Percentiles rank a stretch among this genome's conserved stretches.
Conservation (phyloP, 495 filamentous ascomycete genomes). For the Lepidopterella palustris region DNA sequence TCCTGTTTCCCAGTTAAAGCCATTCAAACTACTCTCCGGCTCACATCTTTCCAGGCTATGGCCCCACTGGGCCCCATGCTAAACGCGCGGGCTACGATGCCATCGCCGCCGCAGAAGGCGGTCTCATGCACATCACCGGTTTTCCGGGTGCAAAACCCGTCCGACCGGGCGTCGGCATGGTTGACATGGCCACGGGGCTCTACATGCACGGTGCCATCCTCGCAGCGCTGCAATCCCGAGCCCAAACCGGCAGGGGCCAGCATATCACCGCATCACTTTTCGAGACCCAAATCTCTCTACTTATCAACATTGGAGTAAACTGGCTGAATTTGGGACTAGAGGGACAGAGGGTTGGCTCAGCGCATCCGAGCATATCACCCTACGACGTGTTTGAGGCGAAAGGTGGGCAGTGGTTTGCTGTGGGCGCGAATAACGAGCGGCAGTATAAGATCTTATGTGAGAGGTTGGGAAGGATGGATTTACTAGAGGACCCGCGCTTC, state of each 20-base stretch:
- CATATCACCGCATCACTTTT: constrained; percentile 32
- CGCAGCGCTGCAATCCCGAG: constrained; percentile 29
- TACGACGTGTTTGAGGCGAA: constrained; percentile 34
- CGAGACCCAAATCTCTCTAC: constrained; percentile 32
- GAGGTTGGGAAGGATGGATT: constrained; percentile 25
- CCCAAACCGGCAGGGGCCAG: constrained; percentile 33
- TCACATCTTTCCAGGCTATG: constrained; percentile 16
- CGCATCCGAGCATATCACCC: constrained; percentile 35
- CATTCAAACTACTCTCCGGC: too few relatives aligned
- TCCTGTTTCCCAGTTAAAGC: too few relatives aligned
- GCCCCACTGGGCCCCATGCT: constrained; percentile 31
- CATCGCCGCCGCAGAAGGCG: constrained; percentile 31
- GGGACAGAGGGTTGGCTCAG: constrained; percentile 32
- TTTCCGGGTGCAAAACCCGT: constrained; percentile 31
- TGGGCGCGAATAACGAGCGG: constrained; percentile 36
- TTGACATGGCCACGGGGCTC: constrained; percentile 36
- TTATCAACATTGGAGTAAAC: constrained; percentile 34
- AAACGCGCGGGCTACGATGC: constrained; percentile 32
- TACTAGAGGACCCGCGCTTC: constrained; percentile 31
- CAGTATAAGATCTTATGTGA: constrained; percentile 33
- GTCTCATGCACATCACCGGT: constrained; percentile 38
- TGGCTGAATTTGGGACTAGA: constrained; percentile 33
- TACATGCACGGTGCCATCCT: constrained; percentile 34
- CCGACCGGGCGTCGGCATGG: constrained; percentile 33
- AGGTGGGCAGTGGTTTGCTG: constrained; percentile 32